Conservation (phyloP, 306 rosid genomes). For the Cicer cuneatum region DNA sequence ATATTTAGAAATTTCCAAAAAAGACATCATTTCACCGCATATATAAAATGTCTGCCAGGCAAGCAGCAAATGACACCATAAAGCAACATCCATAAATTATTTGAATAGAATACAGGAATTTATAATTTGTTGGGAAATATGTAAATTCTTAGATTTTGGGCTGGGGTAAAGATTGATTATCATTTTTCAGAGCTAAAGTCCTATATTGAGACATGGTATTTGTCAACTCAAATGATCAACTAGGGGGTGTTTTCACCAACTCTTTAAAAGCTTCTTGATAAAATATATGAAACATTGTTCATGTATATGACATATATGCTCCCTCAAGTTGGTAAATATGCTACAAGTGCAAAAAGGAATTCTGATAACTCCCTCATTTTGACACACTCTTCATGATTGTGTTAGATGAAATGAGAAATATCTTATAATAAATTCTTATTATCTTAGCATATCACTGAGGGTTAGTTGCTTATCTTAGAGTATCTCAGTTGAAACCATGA, state of each 20-base stretch:
- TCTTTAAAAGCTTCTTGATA: not conserved
- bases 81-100: conserved; percentile 31
- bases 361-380: not conserved
- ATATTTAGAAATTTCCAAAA: conserved; percentile 36
- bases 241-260: not conserved
- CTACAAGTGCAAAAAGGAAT: not conserved
- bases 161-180: not conserved
- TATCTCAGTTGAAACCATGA: not conserved
- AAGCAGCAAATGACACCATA: conserved; percentile 30
- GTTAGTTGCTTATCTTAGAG: not conserved
- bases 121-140: conserved; percentile 3
- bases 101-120: conserved; percentile 3
- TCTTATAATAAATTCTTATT: not conserved
- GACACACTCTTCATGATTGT: not conserved
- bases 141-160: not conserved
- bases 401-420: not conserved
- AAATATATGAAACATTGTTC: not conserved
- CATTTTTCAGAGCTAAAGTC: conserved; percentile 3
- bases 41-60: not conserved
- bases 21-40: conserved; percentile 11
- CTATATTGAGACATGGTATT: not conserved
- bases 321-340: not conserved
- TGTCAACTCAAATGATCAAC: not conserved
- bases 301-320: not conserved
- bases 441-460: not conserved